Conservation (phyloP, 148 eudicot genomes). For the Hydrangea macrophylla region DNA sequence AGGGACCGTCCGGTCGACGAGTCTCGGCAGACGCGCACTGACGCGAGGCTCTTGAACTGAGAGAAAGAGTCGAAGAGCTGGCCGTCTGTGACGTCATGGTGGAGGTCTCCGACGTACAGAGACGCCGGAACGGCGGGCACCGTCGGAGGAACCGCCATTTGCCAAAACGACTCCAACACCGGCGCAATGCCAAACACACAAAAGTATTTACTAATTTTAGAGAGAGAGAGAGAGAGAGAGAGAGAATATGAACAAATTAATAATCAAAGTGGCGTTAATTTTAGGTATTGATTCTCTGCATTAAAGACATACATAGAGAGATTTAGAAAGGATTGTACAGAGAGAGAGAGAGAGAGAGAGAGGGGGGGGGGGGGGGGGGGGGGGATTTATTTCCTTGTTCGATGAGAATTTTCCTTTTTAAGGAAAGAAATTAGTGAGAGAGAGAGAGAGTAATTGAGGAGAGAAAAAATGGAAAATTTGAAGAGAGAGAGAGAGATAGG, state of each 20-base stretch:
- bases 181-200: neutral
- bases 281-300: slow-evolving; percentile 14
- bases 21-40: slow-evolving; percentile 84
- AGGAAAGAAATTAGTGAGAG: neutral
- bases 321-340: too few relatives aligned
- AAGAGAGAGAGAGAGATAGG: neutral
- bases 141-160: slow-evolving; percentile 24
- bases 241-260: slow-evolving; percentile 1
- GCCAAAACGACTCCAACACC: neutral
- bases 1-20: slow-evolving; percentile 60
- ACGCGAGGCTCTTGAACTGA: slow-evolving; percentile 47
- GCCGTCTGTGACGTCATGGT: slow-evolving; percentile 41
- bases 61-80: slow-evolving; percentile 56
- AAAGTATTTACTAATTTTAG: neutral
- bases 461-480: neutral
- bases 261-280: slow-evolving; percentile 22
- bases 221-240: slow-evolving; percentile 7
- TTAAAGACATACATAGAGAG: slow-evolving; percentile 7
- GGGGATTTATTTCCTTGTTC: neutral
- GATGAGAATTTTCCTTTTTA: slow-evolving; percentile 15
- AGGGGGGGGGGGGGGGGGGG: slow-evolving; percentile 1
- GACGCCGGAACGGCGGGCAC: slow-evolving; percentile 39
- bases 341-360: neutral
- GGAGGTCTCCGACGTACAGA: slow-evolving; percentile 77
- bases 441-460: neutral